A percentile compares a stretch with the other conserved stretches of the same genome.
phyloP scores from a whole-genome alignment of 495 filamentous ascomycete genomes.

The Lasiosphaeriaceae sp. region DNA sequence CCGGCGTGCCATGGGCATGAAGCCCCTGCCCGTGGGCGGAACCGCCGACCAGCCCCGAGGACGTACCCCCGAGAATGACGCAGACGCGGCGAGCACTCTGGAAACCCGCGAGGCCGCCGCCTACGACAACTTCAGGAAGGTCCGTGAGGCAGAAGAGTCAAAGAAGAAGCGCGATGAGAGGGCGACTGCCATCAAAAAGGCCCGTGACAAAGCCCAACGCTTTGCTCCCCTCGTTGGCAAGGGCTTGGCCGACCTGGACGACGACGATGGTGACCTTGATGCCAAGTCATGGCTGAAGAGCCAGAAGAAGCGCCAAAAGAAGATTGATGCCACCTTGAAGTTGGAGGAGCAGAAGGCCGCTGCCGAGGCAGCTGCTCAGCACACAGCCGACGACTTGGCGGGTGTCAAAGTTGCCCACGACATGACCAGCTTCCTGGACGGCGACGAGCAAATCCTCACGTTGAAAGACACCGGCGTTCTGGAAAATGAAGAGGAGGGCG shows the following conservation, averaged over 20 bases:
- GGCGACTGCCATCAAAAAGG: constrained; percentile 78
- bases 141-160: constrained; percentile 52
- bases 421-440: constrained; percentile 69
- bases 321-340: constrained; percentile 74
- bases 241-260: constrained; percentile 70
- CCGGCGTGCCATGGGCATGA: constrained; percentile 82
- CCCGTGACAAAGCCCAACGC: constrained; percentile 75
- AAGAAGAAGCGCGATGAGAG: constrained; percentile 75
- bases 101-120: constrained; percentile 74
- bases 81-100: constrained; percentile 72
- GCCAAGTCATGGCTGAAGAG: constrained; percentile 79
- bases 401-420: constrained; percentile 92
- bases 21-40: constrained; percentile 81
- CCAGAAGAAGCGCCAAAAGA: constrained; percentile 87
- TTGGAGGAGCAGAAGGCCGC: constrained; percentile 66
- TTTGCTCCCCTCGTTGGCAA: constrained; percentile 71
- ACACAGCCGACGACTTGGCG: constrained; percentile 78
- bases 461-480: constrained; percentile 86
- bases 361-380: constrained; percentile 50
- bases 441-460: constrained; percentile 79
- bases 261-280: constrained; percentile 64
- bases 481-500: constrained; percentile 82
- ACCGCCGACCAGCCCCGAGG: constrained; percentile 34
- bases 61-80: constrained; percentile 30
- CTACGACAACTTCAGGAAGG: constrained; percentile 58